A percentile compares a stretch with the other conserved stretches of the same genome.
phyloP scores from a whole-genome alignment of 441 rosid genomes.

The Jatropha podagrica region DNA sequence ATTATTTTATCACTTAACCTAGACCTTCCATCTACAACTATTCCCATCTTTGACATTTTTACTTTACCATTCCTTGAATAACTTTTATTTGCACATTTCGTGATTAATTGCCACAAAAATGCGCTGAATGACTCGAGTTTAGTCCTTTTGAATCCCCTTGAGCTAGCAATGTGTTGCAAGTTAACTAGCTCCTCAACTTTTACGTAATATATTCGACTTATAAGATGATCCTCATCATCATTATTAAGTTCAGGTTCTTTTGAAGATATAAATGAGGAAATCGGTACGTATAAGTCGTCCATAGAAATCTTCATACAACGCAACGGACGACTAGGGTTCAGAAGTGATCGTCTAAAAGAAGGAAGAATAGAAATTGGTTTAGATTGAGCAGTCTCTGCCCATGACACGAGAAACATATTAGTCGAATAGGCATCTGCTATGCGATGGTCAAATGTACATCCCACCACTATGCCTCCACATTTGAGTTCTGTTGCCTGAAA shows the following conservation, averaged over 20 bases:
- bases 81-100: conserved; percentile 20
- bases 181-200: conserved; percentile 34
- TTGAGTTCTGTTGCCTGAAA: conserved; percentile 59
- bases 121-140: conserved; percentile 72
- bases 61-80: not conserved
- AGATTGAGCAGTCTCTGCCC: conserved; percentile 62
- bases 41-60: conserved; percentile 48
- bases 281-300: conserved; percentile 46
- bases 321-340: conserved; percentile 62
- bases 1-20: conserved; percentile 30
- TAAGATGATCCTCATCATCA: conserved; percentile 21
- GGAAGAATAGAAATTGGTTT: conserved; percentile 47
- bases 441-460: conserved; percentile 80
- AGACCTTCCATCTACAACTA: conserved; percentile 75
- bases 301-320: conserved; percentile 35
- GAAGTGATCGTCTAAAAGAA: conserved; percentile 61
- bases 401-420: conserved; percentile 74
- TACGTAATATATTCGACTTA: conserved; percentile 63
- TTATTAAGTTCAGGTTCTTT: conserved; percentile 14
- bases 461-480: conserved; percentile 75
- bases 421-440: conserved; percentile 73
- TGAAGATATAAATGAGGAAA: conserved; percentile 50
- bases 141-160: conserved; percentile 36
- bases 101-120: conserved; percentile 71
- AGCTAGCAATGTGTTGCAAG: conserved; percentile 58